Percentiles rank a stretch among this genome's conserved stretches.
Evolutionary conservation across 306 rosid species (phyloP).

Genomic region (Cajanus cajan): DNA sequence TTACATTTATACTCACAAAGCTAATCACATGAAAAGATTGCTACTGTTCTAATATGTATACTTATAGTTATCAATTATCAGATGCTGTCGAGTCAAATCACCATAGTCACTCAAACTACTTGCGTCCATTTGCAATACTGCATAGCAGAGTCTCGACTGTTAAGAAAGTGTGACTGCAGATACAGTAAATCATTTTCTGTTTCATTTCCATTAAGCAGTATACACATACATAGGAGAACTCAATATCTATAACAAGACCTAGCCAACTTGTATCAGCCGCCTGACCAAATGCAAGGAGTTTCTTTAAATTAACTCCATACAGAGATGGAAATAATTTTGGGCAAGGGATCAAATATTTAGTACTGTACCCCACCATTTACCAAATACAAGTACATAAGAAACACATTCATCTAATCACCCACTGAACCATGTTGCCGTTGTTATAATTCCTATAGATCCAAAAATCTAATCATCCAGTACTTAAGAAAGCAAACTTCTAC

Average conservation of each 20-base stretch:
- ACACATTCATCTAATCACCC: neutral
- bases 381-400: neutral
- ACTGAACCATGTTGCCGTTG: too few species aligned
- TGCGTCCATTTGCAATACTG: neutral
- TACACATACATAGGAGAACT: neutral
- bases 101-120: conserved; percentile 8
- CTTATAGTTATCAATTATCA: conserved; percentile 3
- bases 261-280: neutral
- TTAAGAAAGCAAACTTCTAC: conserved; percentile 5
- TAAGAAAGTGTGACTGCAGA: neutral
- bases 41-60: conserved; percentile 5
- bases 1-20: conserved; percentile 23
- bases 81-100: neutral
- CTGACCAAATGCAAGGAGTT: conserved; percentile 9
- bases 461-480: conserved; percentile 12
- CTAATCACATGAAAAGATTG: neutral
- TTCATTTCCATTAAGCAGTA: conserved; percentile 7
- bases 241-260: neutral
- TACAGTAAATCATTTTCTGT: conserved; percentile 7
- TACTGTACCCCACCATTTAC: conserved; percentile 9
- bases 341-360: conserved; percentile 12
- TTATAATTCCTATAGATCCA: too few species aligned
- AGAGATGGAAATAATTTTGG: neutral
- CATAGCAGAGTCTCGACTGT: neutral
- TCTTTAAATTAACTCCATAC: conserved; percentile 8